A percentile compares a stretch with the other conserved stretches of the same genome.
These are phyloP conservation scores for Eimeria maxima DNA, from an alignment of 169 alveolate species.

Conservation along the genomic window DNA sequence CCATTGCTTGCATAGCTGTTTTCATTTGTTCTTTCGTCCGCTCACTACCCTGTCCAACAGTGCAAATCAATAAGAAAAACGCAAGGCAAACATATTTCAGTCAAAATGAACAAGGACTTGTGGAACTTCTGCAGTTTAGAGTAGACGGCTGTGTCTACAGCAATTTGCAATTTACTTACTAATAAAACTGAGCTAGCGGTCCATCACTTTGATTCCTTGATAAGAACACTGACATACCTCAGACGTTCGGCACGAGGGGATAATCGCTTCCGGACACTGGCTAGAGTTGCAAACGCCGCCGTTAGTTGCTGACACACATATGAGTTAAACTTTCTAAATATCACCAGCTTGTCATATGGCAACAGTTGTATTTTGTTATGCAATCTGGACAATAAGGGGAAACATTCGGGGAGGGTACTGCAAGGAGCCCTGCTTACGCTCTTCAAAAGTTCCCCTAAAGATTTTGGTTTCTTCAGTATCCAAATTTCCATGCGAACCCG, in stretches of 20 bases:
- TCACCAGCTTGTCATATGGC: background rate
- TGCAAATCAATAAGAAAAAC: background rate
- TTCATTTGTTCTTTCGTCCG: conserved; percentile 5
- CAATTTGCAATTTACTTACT: background rate
- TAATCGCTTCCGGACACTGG: background rate
- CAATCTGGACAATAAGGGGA: too few relatives aligned
- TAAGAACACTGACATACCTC: background rate
- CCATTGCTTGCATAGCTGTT: background rate
- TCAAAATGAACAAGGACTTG: background rate
- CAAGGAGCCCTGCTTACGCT: background rate
- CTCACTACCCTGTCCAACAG: background rate
- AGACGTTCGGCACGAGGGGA: background rate
- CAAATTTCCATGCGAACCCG: background rate
- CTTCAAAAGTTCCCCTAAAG: background rate
- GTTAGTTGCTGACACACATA: background rate
- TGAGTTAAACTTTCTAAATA: background rate
- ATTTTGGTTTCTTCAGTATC: background rate
- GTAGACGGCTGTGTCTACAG: too few relatives aligned
- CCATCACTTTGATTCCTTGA: background rate
- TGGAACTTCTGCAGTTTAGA: background rate
- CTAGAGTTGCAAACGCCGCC: background rate
- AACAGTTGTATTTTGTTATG: background rate
- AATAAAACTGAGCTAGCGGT: background rate
- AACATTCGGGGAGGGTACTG: background rate
- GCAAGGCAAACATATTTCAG: background rate